Percentiles rank a stretch among this genome's conserved stretches.
Evolutionary conservation across 139 green algal species (phyloP).

Genomic region (Coelastrella sp.): DNA sequence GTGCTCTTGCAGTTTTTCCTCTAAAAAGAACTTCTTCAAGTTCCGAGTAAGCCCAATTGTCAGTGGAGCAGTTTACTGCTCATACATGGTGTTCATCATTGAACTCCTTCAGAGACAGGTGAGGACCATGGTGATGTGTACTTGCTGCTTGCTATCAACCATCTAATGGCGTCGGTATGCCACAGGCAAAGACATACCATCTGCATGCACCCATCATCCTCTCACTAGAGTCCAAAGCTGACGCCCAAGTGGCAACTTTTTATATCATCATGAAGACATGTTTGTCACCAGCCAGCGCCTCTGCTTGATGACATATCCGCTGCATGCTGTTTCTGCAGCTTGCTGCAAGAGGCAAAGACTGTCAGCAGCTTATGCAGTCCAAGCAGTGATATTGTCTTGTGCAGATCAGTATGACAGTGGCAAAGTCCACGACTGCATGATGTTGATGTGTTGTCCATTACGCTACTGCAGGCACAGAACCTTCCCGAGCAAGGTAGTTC

Average conservation of each 20-base stretch:
- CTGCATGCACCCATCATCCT: too few relatives aligned
- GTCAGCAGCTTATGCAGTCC: too few relatives aligned
- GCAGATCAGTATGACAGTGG: too few relatives aligned
- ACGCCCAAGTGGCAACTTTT: background rate
- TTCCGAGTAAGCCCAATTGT: slow-evolving; percentile 44
- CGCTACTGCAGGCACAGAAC: background rate
- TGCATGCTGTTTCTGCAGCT: background rate
- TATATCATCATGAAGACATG: background rate
- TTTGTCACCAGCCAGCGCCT: too few relatives aligned
- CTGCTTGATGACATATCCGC: background rate
- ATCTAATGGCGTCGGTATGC: background rate
- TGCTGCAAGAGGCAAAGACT: too few relatives aligned
- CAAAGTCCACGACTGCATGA: too few relatives aligned
- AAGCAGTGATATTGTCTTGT: too few relatives aligned
- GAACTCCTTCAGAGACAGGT: slow-evolving; percentile 20
- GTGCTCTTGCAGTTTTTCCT: slow-evolving; percentile 23
- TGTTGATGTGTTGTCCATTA: too few relatives aligned
- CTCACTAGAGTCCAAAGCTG: too few relatives aligned
- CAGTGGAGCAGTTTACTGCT: slow-evolving; percentile 17
- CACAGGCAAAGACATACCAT: background rate
- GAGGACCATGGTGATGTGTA: background rate
- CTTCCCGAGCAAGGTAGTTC: background rate
- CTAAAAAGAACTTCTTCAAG: slow-evolving; percentile 51
- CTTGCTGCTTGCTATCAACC: background rate
- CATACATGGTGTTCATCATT: slow-evolving; percentile 37